Evolutionary conservation across 768 basidiomycete genomes (phyloP).

Genomic region (Lactarius indigo): DNA sequence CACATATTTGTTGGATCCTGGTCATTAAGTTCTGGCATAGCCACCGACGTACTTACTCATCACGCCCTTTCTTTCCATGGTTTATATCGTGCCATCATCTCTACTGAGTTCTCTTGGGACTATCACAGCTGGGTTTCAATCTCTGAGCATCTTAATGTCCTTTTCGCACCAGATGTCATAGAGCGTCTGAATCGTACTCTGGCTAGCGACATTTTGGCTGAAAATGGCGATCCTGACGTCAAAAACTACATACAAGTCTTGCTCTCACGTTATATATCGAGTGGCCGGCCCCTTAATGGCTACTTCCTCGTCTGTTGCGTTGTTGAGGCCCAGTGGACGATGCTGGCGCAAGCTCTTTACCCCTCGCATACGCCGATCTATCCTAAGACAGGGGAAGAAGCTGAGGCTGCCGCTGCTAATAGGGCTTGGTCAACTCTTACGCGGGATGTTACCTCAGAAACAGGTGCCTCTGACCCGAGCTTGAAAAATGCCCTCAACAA

Average conservation of each 20-base stretch:
- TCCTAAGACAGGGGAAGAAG: constrained; percentile 31
- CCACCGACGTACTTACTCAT: constrained; percentile 68
- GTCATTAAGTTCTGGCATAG: constrained; percentile 35
- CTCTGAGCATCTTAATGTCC: constrained; percentile 47
- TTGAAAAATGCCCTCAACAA: constrained; percentile 36
- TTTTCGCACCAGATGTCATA: constrained; percentile 65
- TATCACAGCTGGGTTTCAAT: constrained; percentile 60
- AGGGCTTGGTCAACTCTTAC: constrained; percentile 73
- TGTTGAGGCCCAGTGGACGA: constrained; percentile 80
- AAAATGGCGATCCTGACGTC: constrained; percentile 49
- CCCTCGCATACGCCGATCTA: constrained; percentile 28
- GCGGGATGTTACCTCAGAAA: constrained; percentile 45
- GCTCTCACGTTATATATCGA: constrained; percentile 68
- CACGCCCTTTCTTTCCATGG: constrained; percentile 82
- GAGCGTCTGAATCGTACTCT: constrained; percentile 71
- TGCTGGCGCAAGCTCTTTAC: constrained; percentile 67
- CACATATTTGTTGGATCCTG: background rate
- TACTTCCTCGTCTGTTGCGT: constrained; percentile 90
- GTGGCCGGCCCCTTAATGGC: constrained; percentile 76
- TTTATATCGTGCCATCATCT: constrained; percentile 79
- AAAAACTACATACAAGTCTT: constrained; percentile 64
- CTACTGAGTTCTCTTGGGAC: constrained; percentile 73
- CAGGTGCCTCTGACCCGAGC: constrained; percentile 36
- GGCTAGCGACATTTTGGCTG: constrained; percentile 54
- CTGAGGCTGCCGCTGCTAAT: constrained; percentile 81